phyloP scores from a whole-genome alignment of 768 basidiomycete genomes.

The Hericium erinaceus region DNA sequence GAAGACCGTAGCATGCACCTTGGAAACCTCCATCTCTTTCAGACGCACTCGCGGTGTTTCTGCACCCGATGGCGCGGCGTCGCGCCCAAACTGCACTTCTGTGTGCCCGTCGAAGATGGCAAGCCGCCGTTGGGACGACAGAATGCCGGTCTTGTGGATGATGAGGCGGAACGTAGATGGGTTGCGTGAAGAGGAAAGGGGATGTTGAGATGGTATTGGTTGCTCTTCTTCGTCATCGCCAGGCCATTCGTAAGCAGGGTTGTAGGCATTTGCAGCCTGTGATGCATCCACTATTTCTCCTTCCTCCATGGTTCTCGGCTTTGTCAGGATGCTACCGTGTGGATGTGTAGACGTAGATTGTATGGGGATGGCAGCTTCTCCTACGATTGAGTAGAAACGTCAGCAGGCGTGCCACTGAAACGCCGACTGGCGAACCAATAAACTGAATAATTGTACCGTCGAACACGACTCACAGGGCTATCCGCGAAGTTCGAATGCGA shows the following conservation, averaged over 20 bases:
- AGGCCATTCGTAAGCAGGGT: constrained; percentile 55
- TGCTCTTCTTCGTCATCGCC: constrained; percentile 23
- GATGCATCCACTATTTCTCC: constrained; percentile 16
- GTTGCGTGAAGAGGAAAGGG: not conserved
- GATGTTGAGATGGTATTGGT: not conserved
- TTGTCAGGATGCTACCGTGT: too few relatives aligned
- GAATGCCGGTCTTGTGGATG: constrained; percentile 30
- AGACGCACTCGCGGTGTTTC: constrained; percentile 57
- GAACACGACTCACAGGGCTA: too few relatives aligned
- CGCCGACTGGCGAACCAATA: too few relatives aligned
- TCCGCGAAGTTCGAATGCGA: too few relatives aligned
- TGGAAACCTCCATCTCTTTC: constrained; percentile 80
- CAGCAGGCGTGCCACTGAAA: not conserved
- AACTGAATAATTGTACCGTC: too few relatives aligned
- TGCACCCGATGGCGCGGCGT: constrained; percentile 41
- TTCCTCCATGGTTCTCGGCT: constrained; percentile 12
- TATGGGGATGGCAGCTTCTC: too few relatives aligned
- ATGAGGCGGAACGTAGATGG: constrained; percentile 28
- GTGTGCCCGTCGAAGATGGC: constrained; percentile 54
- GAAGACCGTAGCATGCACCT: constrained; percentile 67
- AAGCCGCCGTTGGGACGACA: constrained; percentile 41
- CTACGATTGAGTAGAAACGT: too few relatives aligned
- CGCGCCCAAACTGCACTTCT: constrained; percentile 70
- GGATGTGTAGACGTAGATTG: too few relatives aligned
- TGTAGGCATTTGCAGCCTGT: constrained; percentile 24